phyloP scores from a whole-genome alignment of 805 yeast genomes.

The Barnettozyma californica region DNA sequence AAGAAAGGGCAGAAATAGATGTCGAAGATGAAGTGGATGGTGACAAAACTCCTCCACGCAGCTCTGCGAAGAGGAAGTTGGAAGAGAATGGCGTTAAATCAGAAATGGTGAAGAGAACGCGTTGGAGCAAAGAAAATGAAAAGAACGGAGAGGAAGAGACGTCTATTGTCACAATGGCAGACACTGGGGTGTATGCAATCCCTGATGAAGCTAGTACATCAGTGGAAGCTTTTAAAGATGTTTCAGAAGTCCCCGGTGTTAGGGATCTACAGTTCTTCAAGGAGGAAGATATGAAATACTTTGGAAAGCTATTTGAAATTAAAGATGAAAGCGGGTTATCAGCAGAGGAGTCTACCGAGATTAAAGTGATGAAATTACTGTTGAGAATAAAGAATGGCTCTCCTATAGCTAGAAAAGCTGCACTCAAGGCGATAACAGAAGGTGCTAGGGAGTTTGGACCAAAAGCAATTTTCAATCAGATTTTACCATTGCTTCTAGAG shows the following conservation, averaged over 20 bases:
- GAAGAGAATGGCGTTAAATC: conserved; percentile 13
- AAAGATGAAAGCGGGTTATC: conserved; percentile 33
- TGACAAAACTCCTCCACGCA: conserved; percentile 25
- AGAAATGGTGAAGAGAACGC: conserved; percentile 16
- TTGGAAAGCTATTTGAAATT: conserved; percentile 49
- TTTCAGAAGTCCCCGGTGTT: conserved; percentile 58
- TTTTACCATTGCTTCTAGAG: conserved; percentile 75
- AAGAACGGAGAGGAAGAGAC: background rate
- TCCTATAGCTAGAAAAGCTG: conserved; percentile 58
- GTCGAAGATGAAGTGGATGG: conserved; percentile 18
- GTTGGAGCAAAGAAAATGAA: conserved; percentile 10
- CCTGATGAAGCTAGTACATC: conserved; percentile 37
- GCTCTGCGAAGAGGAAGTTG: conserved; percentile 21
- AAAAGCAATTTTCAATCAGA: conserved; percentile 54
- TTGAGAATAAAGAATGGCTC: conserved; percentile 76
- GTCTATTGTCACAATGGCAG: background rate
- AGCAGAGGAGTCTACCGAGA: conserved; percentile 51
- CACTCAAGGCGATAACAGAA: conserved; percentile 62
- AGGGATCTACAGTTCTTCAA: conserved; percentile 64
- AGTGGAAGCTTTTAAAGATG: background rate
- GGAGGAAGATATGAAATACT: conserved; percentile 65
- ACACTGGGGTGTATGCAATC: conserved; percentile 38
- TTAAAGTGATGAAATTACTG: conserved; percentile 56
- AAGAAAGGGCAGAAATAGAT: background rate
- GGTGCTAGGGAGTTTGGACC: conserved; percentile 66